Evolutionary conservation across 2,329 filamentous ascomycete genomes (phyloP), one percentile per base, ranked within the genome.

Genomic region (Hypoxylon sp.): DNA sequence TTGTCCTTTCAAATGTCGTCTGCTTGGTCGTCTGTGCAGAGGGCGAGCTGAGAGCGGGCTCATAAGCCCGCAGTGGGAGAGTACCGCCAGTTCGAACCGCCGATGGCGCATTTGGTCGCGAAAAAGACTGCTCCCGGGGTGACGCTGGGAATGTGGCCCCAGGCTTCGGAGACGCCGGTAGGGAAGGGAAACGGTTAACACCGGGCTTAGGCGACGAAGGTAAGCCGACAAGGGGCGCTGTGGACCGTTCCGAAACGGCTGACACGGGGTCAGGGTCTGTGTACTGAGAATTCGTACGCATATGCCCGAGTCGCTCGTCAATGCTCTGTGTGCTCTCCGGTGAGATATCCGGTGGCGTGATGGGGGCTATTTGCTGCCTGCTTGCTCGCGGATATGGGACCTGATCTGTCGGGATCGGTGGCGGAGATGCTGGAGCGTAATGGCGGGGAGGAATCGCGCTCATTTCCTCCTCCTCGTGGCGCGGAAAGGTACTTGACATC

Each of bases 21-120:
- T 90, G 88, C 81, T 90, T 91, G 29, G 87, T 88, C 3, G 82
- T 85, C 58, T 83, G 81, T 35, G 80, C 78, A 5, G 83, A 82
- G 3, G 87, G 87, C 29, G 87, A 88, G 55, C 78, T 79, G 51
- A 88, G 69, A 1, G 85, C 76, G n/a, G 86, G 84, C 75, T 91
- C 88, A 71, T 90, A 91, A 5, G 88, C 87, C 67, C 88, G 86
- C 58, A 91, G 81, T 0, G 89, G 89, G 42, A 91, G 81, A 1
- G 84, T 77, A 42, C 88, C 87, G 46, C 86, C 86, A 2, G 86
- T 84, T 58, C 87, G 86, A 33, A 89, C 83, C 0, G 87, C 87
- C 9, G 86, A 84, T 1, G 85, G 84, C n/a, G 82, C 79, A 63
- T 84, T 85, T 52, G 81, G 73, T 13, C 85, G 81, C 17, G 81